Evolutionary conservation across 2,329 filamentous ascomycete species (phyloP).

Genomic region (Epichloe coenophiala): DNA sequence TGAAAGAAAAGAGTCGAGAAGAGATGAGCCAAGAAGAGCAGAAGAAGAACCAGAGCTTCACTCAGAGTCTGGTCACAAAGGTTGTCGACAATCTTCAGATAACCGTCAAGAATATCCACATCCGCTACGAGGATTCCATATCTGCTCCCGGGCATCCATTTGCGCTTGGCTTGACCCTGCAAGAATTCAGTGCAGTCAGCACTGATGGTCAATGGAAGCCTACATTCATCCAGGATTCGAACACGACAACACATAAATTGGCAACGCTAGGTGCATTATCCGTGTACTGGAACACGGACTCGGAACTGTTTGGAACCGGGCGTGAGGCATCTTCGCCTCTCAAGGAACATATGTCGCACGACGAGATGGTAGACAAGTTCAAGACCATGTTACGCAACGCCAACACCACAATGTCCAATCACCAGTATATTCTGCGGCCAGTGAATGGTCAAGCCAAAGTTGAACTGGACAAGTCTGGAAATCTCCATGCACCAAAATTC

Average conservation of each 20-base stretch:
- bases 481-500: slow-evolving; percentile 64
- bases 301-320: slow-evolving; percentile 67
- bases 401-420: slow-evolving; percentile 41
- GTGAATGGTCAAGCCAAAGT: slow-evolving; percentile 92
- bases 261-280: slow-evolving; percentile 81
- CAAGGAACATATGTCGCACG: slow-evolving; percentile 52
- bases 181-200: slow-evolving; percentile 94
- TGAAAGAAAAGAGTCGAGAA: slow-evolving; percentile 86
- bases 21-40: slow-evolving; percentile 91
- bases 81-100: slow-evolving; percentile 98
- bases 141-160: slow-evolving; percentile 92
- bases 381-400: slow-evolving; percentile 65
- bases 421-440: slow-evolving; percentile 92
- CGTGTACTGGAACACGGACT: slow-evolving; percentile 97
- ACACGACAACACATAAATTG: slow-evolving; percentile 78
- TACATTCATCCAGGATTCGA: slow-evolving; percentile 84
- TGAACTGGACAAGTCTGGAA: slow-evolving; percentile 86
- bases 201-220: slow-evolving; percentile 92
- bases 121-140: slow-evolving; percentile 95
- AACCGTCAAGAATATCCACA: slow-evolving; percentile 94
- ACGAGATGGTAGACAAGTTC: slow-evolving; percentile 65
- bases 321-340: slow-evolving; percentile 42
- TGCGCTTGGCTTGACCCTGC: slow-evolving; percentile 78
- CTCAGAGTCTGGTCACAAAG: slow-evolving; percentile 83
- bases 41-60: slow-evolving; percentile 96